phyloP scores from a whole-genome alignment of 202 grass and related monocot genomes.

The Saccharum hybrid region DNA sequence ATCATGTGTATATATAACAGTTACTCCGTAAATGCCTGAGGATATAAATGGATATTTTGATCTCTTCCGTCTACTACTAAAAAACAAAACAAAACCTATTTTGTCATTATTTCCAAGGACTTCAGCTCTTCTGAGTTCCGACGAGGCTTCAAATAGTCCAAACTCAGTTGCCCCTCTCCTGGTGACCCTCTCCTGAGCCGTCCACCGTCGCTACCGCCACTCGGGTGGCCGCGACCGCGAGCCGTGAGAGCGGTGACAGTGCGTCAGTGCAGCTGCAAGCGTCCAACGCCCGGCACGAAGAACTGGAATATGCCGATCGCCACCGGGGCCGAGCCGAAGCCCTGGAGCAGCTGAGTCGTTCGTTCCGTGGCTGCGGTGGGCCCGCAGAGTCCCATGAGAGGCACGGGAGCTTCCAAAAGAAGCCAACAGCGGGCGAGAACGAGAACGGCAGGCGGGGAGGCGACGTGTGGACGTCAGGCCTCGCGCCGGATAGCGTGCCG shows the following conservation, averaged over 20 bases:
- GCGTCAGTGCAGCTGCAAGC: neutral
- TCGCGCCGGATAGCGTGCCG: conserved; percentile 50
- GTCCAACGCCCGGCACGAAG: conserved; percentile 26
- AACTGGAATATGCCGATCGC: conserved; percentile 47
- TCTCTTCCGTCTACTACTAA: too few species aligned
- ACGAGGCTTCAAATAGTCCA: too few species aligned
- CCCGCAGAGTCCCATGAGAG: conserved; percentile 20
- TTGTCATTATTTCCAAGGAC: too few species aligned
- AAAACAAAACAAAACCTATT: too few species aligned
- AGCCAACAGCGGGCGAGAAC: neutral
- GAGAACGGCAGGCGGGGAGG: neutral
- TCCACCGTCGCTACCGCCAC: neutral
- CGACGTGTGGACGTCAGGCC: conserved; percentile 54
- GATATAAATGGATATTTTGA: too few species aligned
- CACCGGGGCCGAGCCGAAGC: neutral
- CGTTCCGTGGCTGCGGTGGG: conserved; percentile 24
- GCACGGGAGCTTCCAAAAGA: conserved; percentile 1
- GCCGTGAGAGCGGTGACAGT: neutral
- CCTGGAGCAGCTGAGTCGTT: neutral
- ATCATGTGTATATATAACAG: too few species aligned
- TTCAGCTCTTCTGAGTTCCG: too few species aligned
- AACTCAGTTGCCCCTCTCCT: too few species aligned
- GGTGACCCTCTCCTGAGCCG: too few species aligned
- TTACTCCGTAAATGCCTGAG: too few species aligned
- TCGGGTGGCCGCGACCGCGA: neutral